Conservation (phyloP, 805 yeast genomes). For the Ogataea nonfermentans region DNA sequence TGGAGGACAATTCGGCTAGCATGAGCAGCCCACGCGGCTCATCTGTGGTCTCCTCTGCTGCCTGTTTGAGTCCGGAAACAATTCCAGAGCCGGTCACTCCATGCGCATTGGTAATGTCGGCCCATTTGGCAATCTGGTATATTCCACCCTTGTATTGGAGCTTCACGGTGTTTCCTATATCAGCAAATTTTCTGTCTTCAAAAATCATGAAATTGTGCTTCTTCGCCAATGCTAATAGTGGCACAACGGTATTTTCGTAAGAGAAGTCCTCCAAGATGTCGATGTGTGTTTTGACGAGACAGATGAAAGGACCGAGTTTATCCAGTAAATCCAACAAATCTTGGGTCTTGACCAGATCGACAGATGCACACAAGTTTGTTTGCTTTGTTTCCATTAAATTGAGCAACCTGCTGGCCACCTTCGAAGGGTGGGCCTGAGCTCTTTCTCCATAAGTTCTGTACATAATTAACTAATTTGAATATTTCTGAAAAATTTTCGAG, state of each 20-base stretch:
- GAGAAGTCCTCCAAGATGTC: constrained; percentile 90
- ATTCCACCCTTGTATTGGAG: constrained; percentile 90
- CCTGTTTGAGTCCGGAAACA: constrained; percentile 82
- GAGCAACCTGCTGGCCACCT: constrained; percentile 75
- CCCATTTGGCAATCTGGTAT: constrained; percentile 87
- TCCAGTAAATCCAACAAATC: constrained; percentile 76
- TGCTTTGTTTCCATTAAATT: constrained; percentile 73
- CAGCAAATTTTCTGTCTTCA: constrained; percentile 98
- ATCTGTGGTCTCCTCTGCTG: constrained; percentile 62
- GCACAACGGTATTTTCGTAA: constrained; percentile 73
- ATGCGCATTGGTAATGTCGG: constrained; percentile 96
- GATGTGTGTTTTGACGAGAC: constrained; percentile 90
- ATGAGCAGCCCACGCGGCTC: constrained; percentile 89
- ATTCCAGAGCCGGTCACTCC: constrained; percentile 96
- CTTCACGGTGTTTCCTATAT: constrained; percentile 96
- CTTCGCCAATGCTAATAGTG: constrained; percentile 66
- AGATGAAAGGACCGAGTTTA: constrained; percentile 83
- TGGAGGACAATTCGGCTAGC: constrained; percentile 93
- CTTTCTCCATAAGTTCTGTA: constrained; percentile 58
- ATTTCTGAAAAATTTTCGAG: constrained; percentile 12
- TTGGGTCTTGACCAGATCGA: constrained; percentile 78
- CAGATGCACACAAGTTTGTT: constrained; percentile 90
- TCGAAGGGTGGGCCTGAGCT: constrained; percentile 68
- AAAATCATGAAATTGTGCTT: constrained; percentile 89
- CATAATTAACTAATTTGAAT: constrained; percentile 1